A percentile compares a stretch with the other conserved stretches of the same genome.
phyloP scores from a whole-genome alignment of 225 moss, liverwort and hornwort species.

The Physcomitrellopsis africana region DNA sequence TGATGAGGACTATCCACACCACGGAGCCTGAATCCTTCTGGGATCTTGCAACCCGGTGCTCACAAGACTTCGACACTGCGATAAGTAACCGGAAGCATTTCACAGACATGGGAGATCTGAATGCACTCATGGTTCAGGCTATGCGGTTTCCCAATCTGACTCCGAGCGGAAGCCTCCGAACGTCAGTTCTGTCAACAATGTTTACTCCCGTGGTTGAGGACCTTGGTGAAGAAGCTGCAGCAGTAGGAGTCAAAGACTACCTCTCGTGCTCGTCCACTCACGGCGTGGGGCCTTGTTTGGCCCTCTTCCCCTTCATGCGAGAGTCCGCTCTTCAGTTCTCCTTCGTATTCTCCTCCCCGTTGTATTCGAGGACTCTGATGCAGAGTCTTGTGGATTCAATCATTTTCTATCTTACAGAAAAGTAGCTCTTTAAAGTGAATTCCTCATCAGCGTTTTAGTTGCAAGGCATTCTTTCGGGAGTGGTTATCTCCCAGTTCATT shows the following conservation, averaged over 20 bases:
- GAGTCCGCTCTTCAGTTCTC: conserved; percentile 21
- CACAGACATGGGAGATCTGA: conserved; percentile 68
- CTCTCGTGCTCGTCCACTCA: conserved; percentile 47
- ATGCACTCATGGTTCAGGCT: conserved; percentile 63
- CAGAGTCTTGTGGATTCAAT: conserved; percentile 31
- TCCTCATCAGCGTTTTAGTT: not conserved
- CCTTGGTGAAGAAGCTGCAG: conserved; percentile 33
- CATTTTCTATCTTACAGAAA: conserved; percentile 23
- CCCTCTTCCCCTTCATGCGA: conserved; percentile 52
- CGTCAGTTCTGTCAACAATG: conserved; percentile 44
- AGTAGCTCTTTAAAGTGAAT: conserved; percentile 1
- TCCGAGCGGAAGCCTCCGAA: conserved; percentile 52
- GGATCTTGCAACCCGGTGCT: conserved; percentile 51
- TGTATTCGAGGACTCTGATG: conserved; percentile 24
- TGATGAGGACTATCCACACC: conserved; percentile 50
- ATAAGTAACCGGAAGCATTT: conserved; percentile 67
- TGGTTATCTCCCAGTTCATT: not conserved
- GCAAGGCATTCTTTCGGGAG: not conserved
- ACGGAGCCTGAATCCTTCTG: conserved; percentile 48
- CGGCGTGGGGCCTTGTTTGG: conserved; percentile 72
- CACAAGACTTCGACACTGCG: conserved; percentile 39
- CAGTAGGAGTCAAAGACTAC: conserved; percentile 55
- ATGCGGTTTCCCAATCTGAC: conserved; percentile 60
- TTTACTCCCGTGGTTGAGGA: conserved; percentile 46
- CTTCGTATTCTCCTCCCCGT: conserved; percentile 22